Base-by-base conservation (phyloP, 129 eudicot genomes). In the Calendula officinalis region DNA sequence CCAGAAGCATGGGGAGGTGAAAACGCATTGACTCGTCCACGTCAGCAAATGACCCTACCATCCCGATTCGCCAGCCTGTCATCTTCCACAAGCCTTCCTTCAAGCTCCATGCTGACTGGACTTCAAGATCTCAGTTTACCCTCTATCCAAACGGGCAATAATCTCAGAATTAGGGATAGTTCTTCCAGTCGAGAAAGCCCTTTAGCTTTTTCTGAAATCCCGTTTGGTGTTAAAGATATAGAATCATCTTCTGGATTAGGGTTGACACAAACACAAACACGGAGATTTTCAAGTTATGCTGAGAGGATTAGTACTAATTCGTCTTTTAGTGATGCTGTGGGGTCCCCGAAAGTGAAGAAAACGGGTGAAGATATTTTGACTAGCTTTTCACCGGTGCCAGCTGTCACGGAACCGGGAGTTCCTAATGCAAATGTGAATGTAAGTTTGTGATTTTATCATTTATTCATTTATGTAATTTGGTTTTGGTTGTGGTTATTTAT, bases 1-100 rank as follows among this genome's bases (percentile, higher is more conserved):
- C 99, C 95, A 22, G 98, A 92, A 79, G 91, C 95, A 75, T 92
- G 96, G 98, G 96, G 96, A 5, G 96, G 91, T 15, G 95, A 83
- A 78, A 77, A 91, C 77, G 69, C 82, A 42, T 69, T 82, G 10
- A 8, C 51, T 46, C 84, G 81, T 27, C 62, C 68, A 42, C 99
- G 92, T 50, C 88, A 82, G 72, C 69, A 86, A 12, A 67, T 68
- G 56, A 62, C 78, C 30, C 61, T 85, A 64, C 91, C 98, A 9
- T 80, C 96, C 15, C 90, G 95, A 13, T 81, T 83, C 59, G 79
- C 91, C 51, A 70, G 73, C 40, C 62, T 79, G 56, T 37, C 91
- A 45, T 77, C 96, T 34, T 69, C 75, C 4, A 65, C 72, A 27
- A 79, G 73, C 73, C 34, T 83, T 41, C 67, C 87, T 8, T 78